A percentile compares a stretch with the other conserved stretches of the same genome.
Evolutionary conservation across 306 rosid species (phyloP).

Genomic region (Gastrolobium bilobum): DNA sequence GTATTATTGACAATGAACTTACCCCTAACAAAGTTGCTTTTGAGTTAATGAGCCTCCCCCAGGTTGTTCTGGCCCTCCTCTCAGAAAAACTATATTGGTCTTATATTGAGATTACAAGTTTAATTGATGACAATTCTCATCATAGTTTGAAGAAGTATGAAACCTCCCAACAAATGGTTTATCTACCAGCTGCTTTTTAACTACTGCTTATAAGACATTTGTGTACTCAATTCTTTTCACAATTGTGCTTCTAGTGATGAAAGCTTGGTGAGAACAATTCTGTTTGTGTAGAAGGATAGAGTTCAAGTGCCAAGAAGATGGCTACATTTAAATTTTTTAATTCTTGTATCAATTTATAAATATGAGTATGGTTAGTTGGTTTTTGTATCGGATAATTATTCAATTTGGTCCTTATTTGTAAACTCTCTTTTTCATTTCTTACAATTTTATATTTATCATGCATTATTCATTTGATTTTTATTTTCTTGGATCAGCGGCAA

Average conservation of each 20-base stretch:
- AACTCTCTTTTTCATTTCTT: too few relatives aligned
- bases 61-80: slow-evolving; percentile 60
- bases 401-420: neutral
- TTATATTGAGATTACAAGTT: slow-evolving; percentile 20
- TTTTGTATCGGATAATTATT: too few relatives aligned
- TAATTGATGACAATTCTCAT: slow-evolving; percentile 23
- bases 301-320: too few relatives aligned
- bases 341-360: too few relatives aligned
- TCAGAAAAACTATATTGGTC: slow-evolving; percentile 8
- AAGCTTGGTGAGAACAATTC: slow-evolving; percentile 56
- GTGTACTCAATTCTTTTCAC: slow-evolving; percentile 41
- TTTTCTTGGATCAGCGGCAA: too few relatives aligned
- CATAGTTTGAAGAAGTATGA: slow-evolving; percentile 66
- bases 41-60: slow-evolving; percentile 93
- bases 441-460: too few relatives aligned
- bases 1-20: slow-evolving; percentile 85
- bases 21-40: slow-evolving; percentile 90
- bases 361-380: too few relatives aligned
- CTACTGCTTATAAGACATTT: slow-evolving; percentile 48
- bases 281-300: too few relatives aligned
- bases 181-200: slow-evolving; percentile 52
- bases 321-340: too few relatives aligned
- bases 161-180: slow-evolving; percentile 23
- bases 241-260: slow-evolving; percentile 41
- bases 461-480: too few relatives aligned